Conservation (phyloP, 768 basidiomycete species). For the Melanogaster broomeanus region DNA sequence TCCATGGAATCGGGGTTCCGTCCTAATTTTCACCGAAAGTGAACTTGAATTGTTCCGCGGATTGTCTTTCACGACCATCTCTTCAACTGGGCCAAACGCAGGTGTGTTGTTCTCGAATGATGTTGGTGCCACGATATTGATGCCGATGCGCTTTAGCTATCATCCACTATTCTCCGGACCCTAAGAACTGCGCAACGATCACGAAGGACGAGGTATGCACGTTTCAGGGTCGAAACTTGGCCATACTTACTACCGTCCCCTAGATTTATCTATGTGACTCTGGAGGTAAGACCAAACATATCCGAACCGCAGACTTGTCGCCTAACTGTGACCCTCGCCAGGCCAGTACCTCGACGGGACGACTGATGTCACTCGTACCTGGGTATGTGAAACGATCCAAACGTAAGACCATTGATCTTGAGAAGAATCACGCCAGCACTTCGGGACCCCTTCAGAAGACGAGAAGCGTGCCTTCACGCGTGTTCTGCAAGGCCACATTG, state of each 20-base stretch:
- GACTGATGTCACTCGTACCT: slow-evolving; percentile 91
- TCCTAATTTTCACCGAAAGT: slow-evolving; percentile 37
- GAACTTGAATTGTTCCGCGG: slow-evolving; percentile 82
- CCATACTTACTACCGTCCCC: slow-evolving; percentile 40
- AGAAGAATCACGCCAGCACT: slow-evolving; percentile 57
- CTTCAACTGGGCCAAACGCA: slow-evolving; percentile 88
- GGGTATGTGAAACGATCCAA: slow-evolving; percentile 53
- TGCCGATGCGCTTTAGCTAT: slow-evolving; percentile 54
- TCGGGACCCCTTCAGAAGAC: slow-evolving; percentile 79
- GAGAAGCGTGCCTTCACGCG: slow-evolving; percentile 90
- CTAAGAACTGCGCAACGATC: slow-evolving; percentile 70
- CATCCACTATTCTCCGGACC: slow-evolving; percentile 90
- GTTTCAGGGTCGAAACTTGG: not conserved
- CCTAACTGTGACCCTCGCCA: slow-evolving; percentile 18
- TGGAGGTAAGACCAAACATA: slow-evolving; percentile 52
- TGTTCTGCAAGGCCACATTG: slow-evolving; percentile 89
- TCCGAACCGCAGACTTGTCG: not conserved
- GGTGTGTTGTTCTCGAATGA: slow-evolving; percentile 47
- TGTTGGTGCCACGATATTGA: not conserved
- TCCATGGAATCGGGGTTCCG: not conserved
- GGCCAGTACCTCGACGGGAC: slow-evolving; percentile 92
- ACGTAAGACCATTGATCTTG: not conserved
- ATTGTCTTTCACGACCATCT: slow-evolving; percentile 90
- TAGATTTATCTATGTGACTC: slow-evolving; percentile 83
- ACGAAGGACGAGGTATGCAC: slow-evolving; percentile 64